Percentiles rank a stretch among this genome's conserved stretches.
Evolutionary conservation across 108 stramenopile genomes (phyloP).

Genomic region (Licmophora abbreviata): DNA sequence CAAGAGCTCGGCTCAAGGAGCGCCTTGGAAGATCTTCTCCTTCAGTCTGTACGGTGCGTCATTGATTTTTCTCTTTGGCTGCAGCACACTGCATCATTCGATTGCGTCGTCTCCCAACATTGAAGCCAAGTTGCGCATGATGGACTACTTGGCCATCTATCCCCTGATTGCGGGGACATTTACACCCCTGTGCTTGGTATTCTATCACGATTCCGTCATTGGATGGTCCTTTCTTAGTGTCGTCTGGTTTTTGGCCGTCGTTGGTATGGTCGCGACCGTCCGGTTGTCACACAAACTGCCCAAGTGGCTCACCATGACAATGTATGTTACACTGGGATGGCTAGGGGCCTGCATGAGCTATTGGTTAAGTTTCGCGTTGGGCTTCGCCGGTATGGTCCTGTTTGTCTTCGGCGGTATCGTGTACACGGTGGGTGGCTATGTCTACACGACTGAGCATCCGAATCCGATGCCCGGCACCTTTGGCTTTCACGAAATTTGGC

Average conservation of each 20-base stretch:
- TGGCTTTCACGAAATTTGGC: slow-evolving; percentile 86
- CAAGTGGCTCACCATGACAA: slow-evolving; percentile 72
- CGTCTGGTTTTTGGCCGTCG: slow-evolving; percentile 52
- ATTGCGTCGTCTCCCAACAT: slow-evolving; percentile 33
- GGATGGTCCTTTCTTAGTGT: slow-evolving; percentile 71
- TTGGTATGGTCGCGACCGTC: slow-evolving; percentile 53
- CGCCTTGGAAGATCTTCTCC: slow-evolving; percentile 68
- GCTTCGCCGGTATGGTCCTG: slow-evolving; percentile 27
- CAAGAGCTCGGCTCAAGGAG: slow-evolving; percentile 16
- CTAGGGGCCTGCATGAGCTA: slow-evolving; percentile 52
- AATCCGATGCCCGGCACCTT: slow-evolving; percentile 49
- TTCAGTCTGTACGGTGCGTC: slow-evolving; percentile 60
- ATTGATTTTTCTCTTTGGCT: slow-evolving; percentile 52
- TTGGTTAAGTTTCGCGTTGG: slow-evolving; percentile 38
- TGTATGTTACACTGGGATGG: slow-evolving; percentile 81
- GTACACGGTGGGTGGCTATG: slow-evolving; percentile 58
- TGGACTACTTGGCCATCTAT: slow-evolving; percentile 76
- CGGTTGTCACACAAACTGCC: slow-evolving; percentile 38
- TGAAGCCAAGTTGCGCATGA: slow-evolving; percentile 49
- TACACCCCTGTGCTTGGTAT: slow-evolving; percentile 75
- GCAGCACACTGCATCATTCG: slow-evolving; percentile 61
- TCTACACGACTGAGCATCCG: slow-evolving; percentile 50
- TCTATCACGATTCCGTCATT: slow-evolving; percentile 42
- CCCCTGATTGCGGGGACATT: slow-evolving; percentile 79
- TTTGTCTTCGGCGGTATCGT: slow-evolving; percentile 49